Evolutionary conservation across 176 grass and related monocot species (phyloP), one percentile per base, ranked within the genome.

Genomic region (Musa beccarii): DNA sequence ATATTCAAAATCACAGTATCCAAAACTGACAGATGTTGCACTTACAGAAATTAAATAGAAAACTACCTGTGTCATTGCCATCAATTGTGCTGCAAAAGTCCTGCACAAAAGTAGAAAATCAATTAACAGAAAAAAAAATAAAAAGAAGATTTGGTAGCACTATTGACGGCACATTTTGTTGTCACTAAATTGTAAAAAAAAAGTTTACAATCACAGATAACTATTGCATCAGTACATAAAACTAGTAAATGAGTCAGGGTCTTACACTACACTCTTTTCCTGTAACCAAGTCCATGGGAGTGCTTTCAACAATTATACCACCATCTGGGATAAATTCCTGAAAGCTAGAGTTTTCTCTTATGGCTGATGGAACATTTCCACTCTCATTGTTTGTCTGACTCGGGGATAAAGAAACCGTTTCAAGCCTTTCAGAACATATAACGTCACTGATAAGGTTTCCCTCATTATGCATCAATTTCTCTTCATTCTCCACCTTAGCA

Each of bases 251-350:
- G 51, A 28, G 59, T 73, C 8, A 61, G 66, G 22, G 51, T 82
- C 90, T 99, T 89, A 99, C 96, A 89, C 81, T 98, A 85, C 64
- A 83, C 68, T 93, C 90, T 76, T 89, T 94, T 6, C 43, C 75
- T 25, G 71, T 76, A 69, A 51, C 59, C 82, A 79, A 89, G 28
- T 95, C 85, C 83, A 84, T 76, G 8, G 71, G 66, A 54, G 72
- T 79, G 75, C 51, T 82, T 64, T 94, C 86, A 62, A 86, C 52
- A 78, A 87, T 88, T 75, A 81, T 87, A 74, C 84, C 75, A 68
- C 78, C 81, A 59, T 77, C 85, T 20, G 54, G n/a, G 51, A 85
- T 89, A 52, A 83, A 85, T 83, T 92, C 93, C 75, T 96, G 90
- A 57, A 89, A 83, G 19, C 79, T 81, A 82, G 96, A 89, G 82